Evolutionary conservation across 345 rosid genomes (phyloP).

Genomic region (Eucalyptus sp.): DNA sequence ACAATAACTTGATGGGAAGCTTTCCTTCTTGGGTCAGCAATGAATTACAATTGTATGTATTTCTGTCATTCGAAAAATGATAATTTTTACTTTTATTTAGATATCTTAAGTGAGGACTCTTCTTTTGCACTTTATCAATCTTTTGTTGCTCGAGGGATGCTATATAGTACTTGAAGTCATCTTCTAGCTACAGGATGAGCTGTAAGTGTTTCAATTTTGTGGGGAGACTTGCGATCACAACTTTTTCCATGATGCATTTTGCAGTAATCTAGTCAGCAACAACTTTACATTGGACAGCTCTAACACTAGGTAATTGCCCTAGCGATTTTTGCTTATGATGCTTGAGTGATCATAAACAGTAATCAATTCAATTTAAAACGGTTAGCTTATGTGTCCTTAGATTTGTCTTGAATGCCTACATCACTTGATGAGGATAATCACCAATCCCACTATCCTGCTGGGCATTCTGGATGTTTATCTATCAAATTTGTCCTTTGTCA

Average conservation of each 20-base stretch:
- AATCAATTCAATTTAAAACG: neutral
- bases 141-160: neutral
- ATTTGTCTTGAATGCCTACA: neutral
- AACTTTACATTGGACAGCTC: slow-evolving; percentile 36
- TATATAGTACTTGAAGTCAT: neutral
- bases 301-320: slow-evolving; percentile 24
- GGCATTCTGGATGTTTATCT: neutral
- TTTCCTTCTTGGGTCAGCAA: slow-evolving; percentile 58
- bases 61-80: neutral
- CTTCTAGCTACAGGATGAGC: neutral
- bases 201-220: neutral
- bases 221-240: neutral
- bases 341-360: neutral
- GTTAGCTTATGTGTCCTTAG: neutral
- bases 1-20: slow-evolving; percentile 55
- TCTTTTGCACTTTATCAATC: neutral
- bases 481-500: neutral
- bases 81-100: neutral
- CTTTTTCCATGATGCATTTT: neutral
- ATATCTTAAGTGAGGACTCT: neutral
- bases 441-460: neutral
- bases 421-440: accelerated
- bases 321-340: neutral
- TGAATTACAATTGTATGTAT: slow-evolving; percentile 35
- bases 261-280: slow-evolving; percentile 69